phyloP scores from a whole-genome alignment of 768 basidiomycete species.

The Candolleomyces eurysporus region DNA sequence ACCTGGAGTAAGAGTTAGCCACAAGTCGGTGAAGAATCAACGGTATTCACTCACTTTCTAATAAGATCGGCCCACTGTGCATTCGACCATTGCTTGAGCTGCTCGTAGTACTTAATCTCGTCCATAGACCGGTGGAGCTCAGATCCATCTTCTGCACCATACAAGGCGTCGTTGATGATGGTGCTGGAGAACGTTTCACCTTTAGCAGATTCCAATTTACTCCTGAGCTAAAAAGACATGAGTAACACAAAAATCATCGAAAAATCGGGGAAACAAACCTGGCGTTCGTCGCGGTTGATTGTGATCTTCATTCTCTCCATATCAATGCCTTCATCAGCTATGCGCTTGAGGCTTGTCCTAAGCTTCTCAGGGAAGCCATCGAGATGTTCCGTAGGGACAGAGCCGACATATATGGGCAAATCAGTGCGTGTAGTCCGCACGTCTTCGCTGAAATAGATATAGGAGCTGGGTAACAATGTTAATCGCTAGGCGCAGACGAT shows the following conservation, averaged over 20 bases:
- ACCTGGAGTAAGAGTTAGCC: slow-evolving; percentile 43
- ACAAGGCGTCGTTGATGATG: slow-evolving; percentile 82
- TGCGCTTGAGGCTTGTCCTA: slow-evolving; percentile 62
- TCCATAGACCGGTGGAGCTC: slow-evolving; percentile 72
- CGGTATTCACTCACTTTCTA: slow-evolving; percentile 47
- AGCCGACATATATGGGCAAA: slow-evolving; percentile 75
- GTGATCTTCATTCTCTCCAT: slow-evolving; percentile 89
- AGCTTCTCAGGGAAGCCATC: slow-evolving; percentile 70
- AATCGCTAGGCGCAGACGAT: background rate
- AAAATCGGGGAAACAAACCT: slow-evolving; percentile 42
- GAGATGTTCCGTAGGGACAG: slow-evolving; percentile 80
- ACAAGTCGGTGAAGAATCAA: background rate
- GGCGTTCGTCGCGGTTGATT: slow-evolving; percentile 84
- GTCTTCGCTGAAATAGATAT: slow-evolving; percentile 82
- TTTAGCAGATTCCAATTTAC: slow-evolving; percentile 79
- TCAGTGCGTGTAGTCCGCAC: slow-evolving; percentile 69
- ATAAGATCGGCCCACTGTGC: slow-evolving; percentile 78
- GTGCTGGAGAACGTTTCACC: slow-evolving; percentile 75
- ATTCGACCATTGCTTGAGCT: slow-evolving; percentile 68
- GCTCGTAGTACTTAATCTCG: slow-evolving; percentile 71
- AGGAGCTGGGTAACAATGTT: slow-evolving; percentile 48
- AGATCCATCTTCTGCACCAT: slow-evolving; percentile 80
- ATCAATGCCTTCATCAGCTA: slow-evolving; percentile 70
- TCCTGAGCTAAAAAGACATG: slow-evolving; percentile 56
- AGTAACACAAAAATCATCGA: slow-evolving; percentile 4